Evolutionary conservation across 2,329 filamentous ascomycete genomes (phyloP), one percentile per base, ranked within the genome.

Genomic region (Trichoderma sp.): DNA sequence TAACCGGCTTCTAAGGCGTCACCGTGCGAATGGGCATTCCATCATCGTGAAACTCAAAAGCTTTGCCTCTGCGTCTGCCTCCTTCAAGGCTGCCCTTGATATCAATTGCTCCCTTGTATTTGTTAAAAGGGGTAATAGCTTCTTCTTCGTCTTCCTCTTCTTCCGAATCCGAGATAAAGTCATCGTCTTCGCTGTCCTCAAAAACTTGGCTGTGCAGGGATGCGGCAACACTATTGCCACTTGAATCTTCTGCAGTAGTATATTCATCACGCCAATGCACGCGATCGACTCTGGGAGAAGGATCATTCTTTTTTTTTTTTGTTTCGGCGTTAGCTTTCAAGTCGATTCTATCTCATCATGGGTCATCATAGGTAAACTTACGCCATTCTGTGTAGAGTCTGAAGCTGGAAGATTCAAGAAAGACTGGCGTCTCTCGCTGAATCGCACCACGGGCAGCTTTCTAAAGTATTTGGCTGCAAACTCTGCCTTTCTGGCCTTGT

Each of bases 381-480:
- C 63, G 19, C 10, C n/a, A 6, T 29, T 29, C 29, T 58, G 63
- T 6, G 35, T 27, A 37, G 53, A 16, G 21, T 37, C 60, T 11
- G 40, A 24, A n/a, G 63, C 16, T 11, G 53, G 55, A n/a, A 47
- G 21, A 29, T 49, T 47, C 31, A 67, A 19, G 8, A 56, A 58
- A 16, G 55, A 59, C 55, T 58, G 14, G 40, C 53, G 55, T 14
- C 63, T 67, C 55, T 67, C 63, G 16, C 63, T 47, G 21, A 58
- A 58, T 21, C 55, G 29, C 35, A 63, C 63, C 29, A 68, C 35
- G 8, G 68, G 65, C 16, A 64, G 53, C 55, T 70, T 70, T 37
- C 13, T 60, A 19, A 70, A 70, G 10, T 68, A 70, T 55, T 24
- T 68, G 16, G 43, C 21, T 1, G 69, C 65, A 35, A 70, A 70